These are phyloP conservation scores for Aspergillus affinis DNA, from an alignment of 495 filamentous ascomycete species.

Conservation along the genomic window DNA sequence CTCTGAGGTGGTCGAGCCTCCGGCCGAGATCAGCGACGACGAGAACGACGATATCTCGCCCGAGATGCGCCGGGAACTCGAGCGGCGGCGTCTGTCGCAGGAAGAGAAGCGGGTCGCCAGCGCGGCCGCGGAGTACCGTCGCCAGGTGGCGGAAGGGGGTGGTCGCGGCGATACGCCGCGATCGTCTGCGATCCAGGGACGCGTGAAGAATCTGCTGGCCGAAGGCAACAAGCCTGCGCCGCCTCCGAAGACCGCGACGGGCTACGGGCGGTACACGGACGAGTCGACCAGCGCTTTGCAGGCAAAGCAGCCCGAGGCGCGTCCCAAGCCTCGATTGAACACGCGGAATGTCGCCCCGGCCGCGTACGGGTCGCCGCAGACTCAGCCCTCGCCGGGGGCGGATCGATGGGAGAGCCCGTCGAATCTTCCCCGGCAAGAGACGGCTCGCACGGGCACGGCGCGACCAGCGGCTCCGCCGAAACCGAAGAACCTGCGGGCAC, in stretches of 20 bases:
- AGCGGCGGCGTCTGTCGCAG: conserved; percentile 76
- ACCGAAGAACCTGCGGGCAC: conserved; percentile 55
- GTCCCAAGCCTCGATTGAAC: conserved; percentile 12
- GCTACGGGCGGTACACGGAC: conserved; percentile 84
- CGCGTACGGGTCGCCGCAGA: conserved; percentile 3
- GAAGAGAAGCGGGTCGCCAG: conserved; percentile 92
- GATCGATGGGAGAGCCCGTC: conserved; percentile 20
- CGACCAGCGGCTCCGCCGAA: conserved; percentile 59
- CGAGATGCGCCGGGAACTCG: conserved; percentile 88
- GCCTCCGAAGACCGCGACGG: conserved; percentile 73
- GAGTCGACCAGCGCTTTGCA: conserved; percentile 35
- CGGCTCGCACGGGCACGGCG: conserved; percentile 25
- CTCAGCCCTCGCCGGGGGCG: conserved; percentile 11
- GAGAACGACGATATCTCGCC: conserved; percentile 74
- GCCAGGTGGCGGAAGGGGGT: conserved; percentile 66
- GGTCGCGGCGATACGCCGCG: conserved; percentile 56
- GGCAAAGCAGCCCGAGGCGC: conserved; percentile 36
- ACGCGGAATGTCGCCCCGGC: conserved; percentile 9
- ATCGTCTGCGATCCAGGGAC: conserved; percentile 82
- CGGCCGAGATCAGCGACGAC: conserved; percentile 60
- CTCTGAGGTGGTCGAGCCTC: conserved; percentile 52
- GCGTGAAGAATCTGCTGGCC: conserved; percentile 81
- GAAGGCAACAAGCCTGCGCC: conserved; percentile 64
- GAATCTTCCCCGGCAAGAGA: conserved; percentile 20
- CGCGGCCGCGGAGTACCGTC: conserved; percentile 87